A percentile compares a stretch with the other conserved stretches of the same genome.
Evolutionary conservation across 2,329 filamentous ascomycete species (phyloP).

Genomic region (Sclerotinia spermophila): DNA sequence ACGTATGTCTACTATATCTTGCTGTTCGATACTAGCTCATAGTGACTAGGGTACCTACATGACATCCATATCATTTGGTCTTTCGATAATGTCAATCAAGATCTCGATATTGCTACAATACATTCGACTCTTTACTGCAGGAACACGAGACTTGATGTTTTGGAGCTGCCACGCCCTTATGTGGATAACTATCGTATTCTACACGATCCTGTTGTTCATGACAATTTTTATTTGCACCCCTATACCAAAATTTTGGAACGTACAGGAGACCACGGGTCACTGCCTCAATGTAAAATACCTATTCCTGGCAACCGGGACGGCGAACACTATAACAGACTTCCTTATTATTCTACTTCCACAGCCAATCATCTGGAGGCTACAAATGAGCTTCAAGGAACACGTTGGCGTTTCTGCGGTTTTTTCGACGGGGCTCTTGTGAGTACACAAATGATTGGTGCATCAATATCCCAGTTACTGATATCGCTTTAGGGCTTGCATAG

Average conservation of each 20-base stretch:
- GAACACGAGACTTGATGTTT: background rate
- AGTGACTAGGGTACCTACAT: background rate
- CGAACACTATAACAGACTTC: background rate
- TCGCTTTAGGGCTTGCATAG: background rate
- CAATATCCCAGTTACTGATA: background rate
- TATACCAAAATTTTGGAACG: background rate
- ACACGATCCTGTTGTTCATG: background rate
- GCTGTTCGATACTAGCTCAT: background rate
- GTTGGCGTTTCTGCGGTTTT: slow-evolving; percentile 1
- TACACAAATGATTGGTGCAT: background rate
- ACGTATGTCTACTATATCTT: background rate
- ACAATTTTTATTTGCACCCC: slow-evolving; percentile 1
- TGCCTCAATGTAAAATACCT: background rate
- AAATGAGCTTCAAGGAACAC: slow-evolving; percentile 9
- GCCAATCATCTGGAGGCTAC: background rate
- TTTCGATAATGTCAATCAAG: slow-evolving; percentile 7
- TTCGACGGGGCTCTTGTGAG: slow-evolving; percentile 1
- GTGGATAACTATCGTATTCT: background rate
- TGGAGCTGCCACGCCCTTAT: slow-evolving; percentile 5
- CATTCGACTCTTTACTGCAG: background rate
- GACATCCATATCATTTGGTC: slow-evolving; percentile 3
- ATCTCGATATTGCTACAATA: slow-evolving; percentile 10
- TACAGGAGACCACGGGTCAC: background rate
- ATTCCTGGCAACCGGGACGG: background rate
- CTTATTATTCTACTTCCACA: slow-evolving; percentile 4